These are phyloP conservation scores for Amylostereum chailletii DNA, from an alignment of 1,284 basidiomycete genomes.

Conservation along the genomic window DNA sequence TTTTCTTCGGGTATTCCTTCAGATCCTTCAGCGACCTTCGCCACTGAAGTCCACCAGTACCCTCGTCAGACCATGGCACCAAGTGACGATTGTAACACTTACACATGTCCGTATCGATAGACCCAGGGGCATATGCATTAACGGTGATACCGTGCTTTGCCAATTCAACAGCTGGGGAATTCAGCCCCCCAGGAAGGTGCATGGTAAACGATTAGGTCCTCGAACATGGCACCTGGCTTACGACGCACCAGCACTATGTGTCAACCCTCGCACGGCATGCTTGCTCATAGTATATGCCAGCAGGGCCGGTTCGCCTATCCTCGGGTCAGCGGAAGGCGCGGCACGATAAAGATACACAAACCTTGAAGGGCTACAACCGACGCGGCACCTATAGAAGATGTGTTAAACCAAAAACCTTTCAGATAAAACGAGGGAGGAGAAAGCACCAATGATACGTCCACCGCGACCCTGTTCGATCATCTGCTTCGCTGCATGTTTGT, in stretches of 20 bases:
- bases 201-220: not conserved
- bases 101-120: not conserved
- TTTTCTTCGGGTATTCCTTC: slow-evolving; percentile 14
- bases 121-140: slow-evolving; percentile 18
- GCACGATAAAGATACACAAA: not conserved
- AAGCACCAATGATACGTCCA: slow-evolving; percentile 12
- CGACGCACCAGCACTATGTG: too few species aligned
- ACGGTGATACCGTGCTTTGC: slow-evolving; percentile 22
- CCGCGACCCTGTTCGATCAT: slow-evolving; percentile 19
- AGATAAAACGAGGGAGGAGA: slow-evolving; percentile 8
- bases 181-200: not conserved
- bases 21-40: slow-evolving; percentile 19
- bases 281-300: too few species aligned
- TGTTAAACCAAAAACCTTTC: slow-evolving; percentile 18
- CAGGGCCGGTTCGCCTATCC: not conserved
- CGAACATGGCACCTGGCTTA: not conserved
- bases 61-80: slow-evolving; percentile 19
- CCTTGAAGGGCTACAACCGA: slow-evolving; percentile 16
- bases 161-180: slow-evolving; percentile 19
- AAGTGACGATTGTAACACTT: not conserved
- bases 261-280: too few species aligned
- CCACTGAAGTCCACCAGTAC: slow-evolving; percentile 29
- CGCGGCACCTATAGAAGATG: not conserved
- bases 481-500: slow-evolving; percentile 16
- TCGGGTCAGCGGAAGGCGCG: too few species aligned